These are phyloP conservation scores for Pelargonium australe DNA, from an alignment of 441 rosid species.

Conservation along the genomic window DNA sequence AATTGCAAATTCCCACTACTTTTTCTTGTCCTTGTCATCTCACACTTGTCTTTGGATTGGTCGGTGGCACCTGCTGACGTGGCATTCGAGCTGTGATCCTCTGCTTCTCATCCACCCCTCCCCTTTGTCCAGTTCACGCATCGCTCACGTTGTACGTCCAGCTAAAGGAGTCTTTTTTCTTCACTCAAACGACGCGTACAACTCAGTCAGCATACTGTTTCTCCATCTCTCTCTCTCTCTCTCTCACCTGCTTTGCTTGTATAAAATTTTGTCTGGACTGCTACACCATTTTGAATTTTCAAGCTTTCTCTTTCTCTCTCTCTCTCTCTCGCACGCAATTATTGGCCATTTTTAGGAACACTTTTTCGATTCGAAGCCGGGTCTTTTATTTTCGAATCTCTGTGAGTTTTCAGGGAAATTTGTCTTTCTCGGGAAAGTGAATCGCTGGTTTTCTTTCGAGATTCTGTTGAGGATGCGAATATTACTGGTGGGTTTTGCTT, in stretches of 20 bases:
- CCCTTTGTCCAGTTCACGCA: neutral
- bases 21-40: neutral
- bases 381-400: neutral
- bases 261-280: conserved; percentile 28
- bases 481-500: conserved; percentile 32
- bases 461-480: conserved; percentile 19
- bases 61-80: conserved; percentile 14
- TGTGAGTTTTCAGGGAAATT: conserved; percentile 19
- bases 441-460: neutral
- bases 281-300: conserved; percentile 23
- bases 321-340: conserved; percentile 15
- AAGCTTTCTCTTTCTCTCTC: conserved; percentile 16
- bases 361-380: conserved; percentile 16
- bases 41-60: neutral
- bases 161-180: neutral
- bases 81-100: neutral
- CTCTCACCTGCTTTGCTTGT: conserved; percentile 19
- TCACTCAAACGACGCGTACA: neutral
- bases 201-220: neutral
- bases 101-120: no score
- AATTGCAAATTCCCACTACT: neutral
- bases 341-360: conserved; percentile 12
- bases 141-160: conserved; percentile 3
- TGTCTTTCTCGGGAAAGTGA: neutral
- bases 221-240: conserved; percentile 7